Conservation (phyloP, 2,329 filamentous ascomycete genomes). For the Dothideomycetes sp. region DNA sequence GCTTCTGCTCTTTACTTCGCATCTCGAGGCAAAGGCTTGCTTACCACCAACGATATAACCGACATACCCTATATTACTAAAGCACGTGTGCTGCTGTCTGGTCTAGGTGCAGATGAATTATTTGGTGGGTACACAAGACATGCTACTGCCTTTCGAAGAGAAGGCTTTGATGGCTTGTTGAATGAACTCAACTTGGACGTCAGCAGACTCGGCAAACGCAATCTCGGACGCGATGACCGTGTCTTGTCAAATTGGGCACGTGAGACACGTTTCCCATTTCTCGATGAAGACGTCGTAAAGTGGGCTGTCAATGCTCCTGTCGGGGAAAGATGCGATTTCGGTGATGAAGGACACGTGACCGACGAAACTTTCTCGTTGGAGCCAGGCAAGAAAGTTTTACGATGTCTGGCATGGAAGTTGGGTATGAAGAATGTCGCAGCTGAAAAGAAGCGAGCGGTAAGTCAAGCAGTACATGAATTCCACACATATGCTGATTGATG, state of each 20-base stretch:
- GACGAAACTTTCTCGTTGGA: conserved; percentile 44
- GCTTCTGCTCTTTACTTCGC: conserved; percentile 92
- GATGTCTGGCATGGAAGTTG: conserved; percentile 65
- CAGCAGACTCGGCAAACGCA: conserved; percentile 77
- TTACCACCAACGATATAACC: conserved; percentile 18
- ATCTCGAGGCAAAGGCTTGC: conserved; percentile 56
- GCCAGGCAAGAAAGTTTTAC: conserved; percentile 69
- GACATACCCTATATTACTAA: conserved; percentile 50
- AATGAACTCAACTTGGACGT: conserved; percentile 82
- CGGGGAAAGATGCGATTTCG: conserved; percentile 82
- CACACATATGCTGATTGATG: conserved; percentile 8
- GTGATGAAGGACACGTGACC: conserved; percentile 19
- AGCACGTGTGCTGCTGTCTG: conserved; percentile 79
- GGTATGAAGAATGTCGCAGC: conserved; percentile 61
- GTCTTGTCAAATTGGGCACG: conserved; percentile 82
- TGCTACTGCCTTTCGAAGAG: conserved; percentile 60
- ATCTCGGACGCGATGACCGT: conserved; percentile 86
- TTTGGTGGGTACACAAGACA: conserved; percentile 92
- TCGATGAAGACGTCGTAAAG: conserved; percentile 77
- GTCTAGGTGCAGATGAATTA: conserved; percentile 88
- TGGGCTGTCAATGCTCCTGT: conserved; percentile 69
- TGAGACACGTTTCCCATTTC: conserved; percentile 81
- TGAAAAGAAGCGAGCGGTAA: conserved; percentile 88
- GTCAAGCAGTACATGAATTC: conserved; percentile 24
- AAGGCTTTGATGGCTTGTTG: conserved; percentile 61